Evolutionary conservation across 495 filamentous ascomycete species (phyloP), one percentile per base, ranked within the genome.

Genomic region (Xylaria venustula): DNA sequence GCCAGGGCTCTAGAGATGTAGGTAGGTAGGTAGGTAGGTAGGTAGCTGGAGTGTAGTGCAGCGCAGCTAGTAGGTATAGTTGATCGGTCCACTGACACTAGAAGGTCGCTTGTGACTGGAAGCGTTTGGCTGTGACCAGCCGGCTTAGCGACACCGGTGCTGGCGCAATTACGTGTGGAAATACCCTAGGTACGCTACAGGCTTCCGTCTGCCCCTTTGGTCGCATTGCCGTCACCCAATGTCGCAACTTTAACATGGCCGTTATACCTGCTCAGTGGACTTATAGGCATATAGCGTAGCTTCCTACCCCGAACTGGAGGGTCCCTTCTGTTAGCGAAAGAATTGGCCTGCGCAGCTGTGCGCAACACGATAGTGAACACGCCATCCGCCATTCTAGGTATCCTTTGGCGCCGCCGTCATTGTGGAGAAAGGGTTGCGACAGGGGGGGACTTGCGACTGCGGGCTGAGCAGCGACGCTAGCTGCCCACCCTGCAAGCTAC

Each of bases 1-100:
- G 4, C 42, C 42, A 19, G 17, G 6, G n/a, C 42, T 45, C 19
- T 45, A 8, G 5, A 34, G 40, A 3, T 7, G 3, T 42, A 3
- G 11, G 3, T 17, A 3, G 8, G 6, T 12, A 15, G n/a, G n/a
- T n/a, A n/a, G n/a, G n/a, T n/a, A 17, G 15, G 40, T 15, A 17
- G 36, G 20, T 54, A 54, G 51, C 1, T 25, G 20, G 20, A 4
- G 2, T 14, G 2, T 5, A 7, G 15, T 30, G 9, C 11, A 28
- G 22, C n/a, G n/a, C 30, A 5, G 11, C 30, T 5, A 5, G 30
- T 34, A 34, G 30, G 30, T 34, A 7, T 42, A 28, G 46, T 36
- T 36, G 60, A 58, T 32, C 60, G 59, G 54, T 59, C 63, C 61
- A 62, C 48, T 55, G 60, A 60, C 68, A 63, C 63, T 54, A 64